Evolutionary conservation across 148 eudicot genomes (phyloP), one percentile per base, ranked within the genome.

Genomic region (Arbutus unedo): DNA sequence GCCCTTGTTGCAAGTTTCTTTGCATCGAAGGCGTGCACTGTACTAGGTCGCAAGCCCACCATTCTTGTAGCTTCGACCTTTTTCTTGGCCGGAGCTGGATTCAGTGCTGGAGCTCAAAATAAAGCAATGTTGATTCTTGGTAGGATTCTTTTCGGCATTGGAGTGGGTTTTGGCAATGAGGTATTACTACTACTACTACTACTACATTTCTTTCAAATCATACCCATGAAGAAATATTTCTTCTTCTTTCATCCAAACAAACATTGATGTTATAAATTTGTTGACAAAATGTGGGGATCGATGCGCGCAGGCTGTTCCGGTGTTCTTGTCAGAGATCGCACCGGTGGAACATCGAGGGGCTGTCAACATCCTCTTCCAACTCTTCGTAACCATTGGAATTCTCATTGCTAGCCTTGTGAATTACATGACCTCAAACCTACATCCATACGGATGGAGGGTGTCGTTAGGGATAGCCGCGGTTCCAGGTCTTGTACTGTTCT

Each of bases 91-190:
- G 91, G 91, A 7, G 91, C 91, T 5, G 79, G 45, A 25, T 47
- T 93, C 6, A 87, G 92, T 43, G 91, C 86, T 19, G 60, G 50
- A 0, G 90, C 93, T n/a, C 71, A 75, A 3, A 19, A 13, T 15
- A 85, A 85, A 0, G 78, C 87, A 90, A 82, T 91, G 88, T 88
- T 92, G 67, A 93, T 93, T 78, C 15, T 89, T 13, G 97, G 97
- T 0, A 87, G 95, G 78, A 90, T 93, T 72, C 84, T 91, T 3
- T 92, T 92, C 77, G 97, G 97, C 21, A 83, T 92, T 62, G 97
- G 95, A 3, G 95, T 93, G 10, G 97, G 95, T 6, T 93, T 93
- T 73, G 95, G 95, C 83, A 93, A 93, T 60, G 93, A 93, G 91
- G 95, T 92, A 79, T 6, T 31, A 7, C n/a, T 50, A 21, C n/a